Evolutionary conservation across 2,329 filamentous ascomycete genomes (phyloP), one percentile per base, ranked within the genome.

Genomic region (Penicillium brevicompactum): DNA sequence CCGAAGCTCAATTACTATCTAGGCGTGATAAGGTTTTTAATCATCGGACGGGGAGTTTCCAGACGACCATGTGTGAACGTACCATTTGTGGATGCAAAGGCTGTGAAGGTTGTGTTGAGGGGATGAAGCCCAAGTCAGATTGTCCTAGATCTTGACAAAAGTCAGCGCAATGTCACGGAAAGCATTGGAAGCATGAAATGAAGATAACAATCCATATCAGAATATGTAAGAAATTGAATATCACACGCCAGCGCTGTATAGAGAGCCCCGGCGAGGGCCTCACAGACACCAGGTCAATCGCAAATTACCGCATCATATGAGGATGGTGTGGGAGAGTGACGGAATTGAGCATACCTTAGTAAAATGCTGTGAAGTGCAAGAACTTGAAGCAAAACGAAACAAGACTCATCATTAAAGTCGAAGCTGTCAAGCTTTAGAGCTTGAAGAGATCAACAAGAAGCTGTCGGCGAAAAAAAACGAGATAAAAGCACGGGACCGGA

Each of bases 211-310:
- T 57, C 54, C 65, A 71, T 67, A 75, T 96, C 92, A 96, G 92
- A 91, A 96, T 96, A 96, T 96, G 92, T 96, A 96, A 96, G 92
- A 93, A 85, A 86, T 65, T 87, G 78, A 92, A 90, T 95, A 89
- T 96, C 92, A 96, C 69, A 81, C 76, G 84, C 79, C 83, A 80
- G 78, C 73, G 79, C 82, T 88, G 87, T 92, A 87, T 88, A 83
- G 87, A 72, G 89, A 81, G 83, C 90, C 86, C 92, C 85, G 92
- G 92, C 92, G 89, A 88, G 91, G 86, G 89, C 80, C 83, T 91
- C 91, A 92, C 86, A 86, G 80, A 80, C 76, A 76, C 76, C 79
- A 82, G 84, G 89, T 97, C 92, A 95, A 93, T 93, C 92, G 92
- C 92, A 97, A 97, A 97, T 96, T 96, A 91, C 90, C 82, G 89